Conservation (phyloP, 2,329 filamentous ascomycete species). For the Scedosporium aurantiacum region DNA sequence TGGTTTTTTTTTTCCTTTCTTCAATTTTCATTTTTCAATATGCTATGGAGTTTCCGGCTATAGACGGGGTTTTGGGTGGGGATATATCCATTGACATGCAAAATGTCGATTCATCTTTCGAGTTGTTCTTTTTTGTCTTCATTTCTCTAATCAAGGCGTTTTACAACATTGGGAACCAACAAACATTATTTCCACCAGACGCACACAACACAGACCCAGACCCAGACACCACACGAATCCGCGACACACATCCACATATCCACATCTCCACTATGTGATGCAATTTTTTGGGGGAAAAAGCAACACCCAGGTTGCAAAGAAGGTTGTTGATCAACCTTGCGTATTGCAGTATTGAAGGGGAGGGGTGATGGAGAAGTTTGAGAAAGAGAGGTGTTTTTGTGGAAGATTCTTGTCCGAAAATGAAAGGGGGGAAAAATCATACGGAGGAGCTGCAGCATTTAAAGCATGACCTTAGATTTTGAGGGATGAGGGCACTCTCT, state of each 20-base stretch:
- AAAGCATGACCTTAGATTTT: too few species aligned
- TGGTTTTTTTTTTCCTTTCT: neutral
- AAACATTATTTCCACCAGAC: neutral
- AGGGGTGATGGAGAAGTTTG: neutral
- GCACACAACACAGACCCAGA: too few species aligned
- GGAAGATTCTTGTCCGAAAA: neutral
- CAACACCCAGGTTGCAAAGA: neutral
- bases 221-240: too few species aligned
- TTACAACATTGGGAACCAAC: neutral
- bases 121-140: neutral
- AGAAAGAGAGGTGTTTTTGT: neutral
- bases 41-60: neutral
- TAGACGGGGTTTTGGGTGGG: slow-evolving; percentile 2
- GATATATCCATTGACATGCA: slow-evolving; percentile 1
- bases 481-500: too few species aligned
- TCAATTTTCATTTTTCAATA: neutral
- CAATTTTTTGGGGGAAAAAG: neutral
- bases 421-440: neutral
- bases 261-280: neutral
- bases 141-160: neutral
- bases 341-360: neutral
- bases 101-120: neutral
- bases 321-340: neutral
- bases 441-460: neutral
- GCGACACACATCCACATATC: neutral